These are phyloP conservation scores for Stevia rebaudiana DNA, from an alignment of 140 eudicot genomes.

Conservation along the genomic window DNA sequence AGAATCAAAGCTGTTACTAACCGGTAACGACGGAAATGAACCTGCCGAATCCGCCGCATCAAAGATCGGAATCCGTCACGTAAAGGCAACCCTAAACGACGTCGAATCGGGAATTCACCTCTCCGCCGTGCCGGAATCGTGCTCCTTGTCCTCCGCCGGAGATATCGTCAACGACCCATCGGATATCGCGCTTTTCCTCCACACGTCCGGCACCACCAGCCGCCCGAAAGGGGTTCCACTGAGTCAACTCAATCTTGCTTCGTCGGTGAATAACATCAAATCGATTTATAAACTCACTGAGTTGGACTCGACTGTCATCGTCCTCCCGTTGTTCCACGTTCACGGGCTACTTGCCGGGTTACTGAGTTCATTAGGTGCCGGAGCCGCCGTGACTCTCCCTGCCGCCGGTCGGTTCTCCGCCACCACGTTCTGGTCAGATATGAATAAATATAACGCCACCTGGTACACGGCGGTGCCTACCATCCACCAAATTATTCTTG, in stretches of 20 bases:
- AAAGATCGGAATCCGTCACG: slow-evolving; percentile 60
- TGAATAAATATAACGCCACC: slow-evolving; percentile 66
- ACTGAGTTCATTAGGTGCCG: slow-evolving; percentile 77
- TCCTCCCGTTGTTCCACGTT: slow-evolving; percentile 83
- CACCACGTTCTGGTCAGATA: slow-evolving; percentile 80
- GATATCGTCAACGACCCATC: slow-evolving; percentile 57
- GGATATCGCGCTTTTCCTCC: slow-evolving; percentile 75
- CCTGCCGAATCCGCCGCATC: slow-evolving; percentile 78
- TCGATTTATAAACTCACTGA: slow-evolving; percentile 71
- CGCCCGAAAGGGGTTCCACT: slow-evolving; percentile 94
- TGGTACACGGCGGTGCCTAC: slow-evolving; percentile 99
- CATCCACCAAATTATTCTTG: slow-evolving; percentile 83
- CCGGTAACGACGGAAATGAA: slow-evolving; percentile 60
- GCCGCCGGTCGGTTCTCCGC: slow-evolving; percentile 87
- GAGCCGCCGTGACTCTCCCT: slow-evolving; percentile 77
- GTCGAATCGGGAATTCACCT: slow-evolving; percentile 40
- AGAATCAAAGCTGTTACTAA: slow-evolving; percentile 69
- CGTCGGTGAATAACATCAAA: slow-evolving; percentile 71
- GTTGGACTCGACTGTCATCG: slow-evolving; percentile 91
- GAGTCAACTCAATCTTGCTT: slow-evolving; percentile 57
- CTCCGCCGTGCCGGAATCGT: slow-evolving; percentile 32
- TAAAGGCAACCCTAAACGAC: slow-evolving; percentile 42
- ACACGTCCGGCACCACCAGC: slow-evolving; percentile 95
- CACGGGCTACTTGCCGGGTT: slow-evolving; percentile 84
- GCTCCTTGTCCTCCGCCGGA: slow-evolving; percentile 17